Percentiles rank a stretch among this genome's conserved stretches.
phyloP scores from a whole-genome alignment of 2,329 filamentous ascomycete species.

The Endothia cerciana region DNA sequence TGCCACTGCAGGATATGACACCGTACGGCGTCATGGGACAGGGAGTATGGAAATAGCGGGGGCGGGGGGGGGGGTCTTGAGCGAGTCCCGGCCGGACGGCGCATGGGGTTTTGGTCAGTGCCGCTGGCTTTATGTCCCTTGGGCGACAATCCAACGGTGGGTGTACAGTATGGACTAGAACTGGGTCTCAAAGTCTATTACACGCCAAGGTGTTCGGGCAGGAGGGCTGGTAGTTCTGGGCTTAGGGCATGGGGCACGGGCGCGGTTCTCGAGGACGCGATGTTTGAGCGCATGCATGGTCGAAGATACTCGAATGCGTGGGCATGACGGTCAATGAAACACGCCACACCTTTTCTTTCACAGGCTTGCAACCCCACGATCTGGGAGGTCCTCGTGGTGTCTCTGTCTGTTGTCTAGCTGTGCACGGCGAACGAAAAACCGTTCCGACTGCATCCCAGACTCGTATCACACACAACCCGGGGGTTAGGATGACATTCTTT shows the following conservation, averaged over 20 bases:
- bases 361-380: neutral
- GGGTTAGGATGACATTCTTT: neutral
- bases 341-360: neutral
- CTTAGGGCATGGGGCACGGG: neutral
- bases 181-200: neutral
- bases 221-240: neutral
- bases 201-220: neutral
- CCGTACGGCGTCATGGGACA: conserved; percentile 31
- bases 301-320: neutral
- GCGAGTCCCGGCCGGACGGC: no score
- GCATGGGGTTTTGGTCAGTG: neutral
- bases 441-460: neutral
- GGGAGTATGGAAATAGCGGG: conserved; percentile 4
- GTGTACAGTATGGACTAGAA: neutral
- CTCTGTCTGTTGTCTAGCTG: neutral
- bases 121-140: neutral
- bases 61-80: no score
- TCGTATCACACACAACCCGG: neutral
- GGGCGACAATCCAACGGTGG: neutral
- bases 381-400: neutral
- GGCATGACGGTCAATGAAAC: neutral
- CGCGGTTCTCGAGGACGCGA: neutral
- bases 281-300: neutral
- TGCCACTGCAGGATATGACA: conserved; percentile 25
- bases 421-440: no score